Evolutionary conservation across 305 asterid genomes (phyloP), one percentile per base, ranked within the genome.

Genomic region (Ilex paraguariensis): DNA sequence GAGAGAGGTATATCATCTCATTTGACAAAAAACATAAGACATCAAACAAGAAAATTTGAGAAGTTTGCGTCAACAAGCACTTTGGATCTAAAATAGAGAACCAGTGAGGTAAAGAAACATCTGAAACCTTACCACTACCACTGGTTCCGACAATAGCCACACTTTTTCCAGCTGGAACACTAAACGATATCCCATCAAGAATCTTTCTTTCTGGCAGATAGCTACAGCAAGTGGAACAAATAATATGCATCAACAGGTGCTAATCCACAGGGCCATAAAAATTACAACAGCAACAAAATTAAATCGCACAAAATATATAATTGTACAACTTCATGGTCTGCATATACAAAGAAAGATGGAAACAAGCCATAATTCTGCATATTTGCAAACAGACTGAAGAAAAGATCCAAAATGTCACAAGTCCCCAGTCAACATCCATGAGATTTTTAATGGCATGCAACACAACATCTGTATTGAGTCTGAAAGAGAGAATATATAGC

Each of bases 131-230:
- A 93, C 99, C 99, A 70, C 97, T 90, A 65, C 99, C 99, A 79
- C 99, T 93, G 56, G 99, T 90, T 72, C 99, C 99, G 66, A 93
- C 99, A 64, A 93, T 90, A 84, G 99, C 97, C 42, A 93, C 96
- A 77, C 99, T 93, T 79, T 83, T 90, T 51, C 99, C 99, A 71
- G 99, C 95, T 59, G 99, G 97, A 65, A 93, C 95, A 65, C 66
- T 75, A 72, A 93, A 93, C 60, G 97, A 90, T 67, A 88, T 74
- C 56, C 96, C 99, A 69, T 93, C 87, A 61, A 93, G 91, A 75
- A 93, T 93, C 83, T 87, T 90, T 75, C 99, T 90, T 56, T 90
- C 99, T 55, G 87, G 58, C 72, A 90, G 63, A 76, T 90, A 93
- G 77, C 97, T 93, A 69, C 72, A 72, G 28, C 69, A 66, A 49